A percentile compares a stretch with the other conserved stretches of the same genome.
Conservation (phyloP, 179 eudicot species). For the Beta macrorhiza region DNA sequence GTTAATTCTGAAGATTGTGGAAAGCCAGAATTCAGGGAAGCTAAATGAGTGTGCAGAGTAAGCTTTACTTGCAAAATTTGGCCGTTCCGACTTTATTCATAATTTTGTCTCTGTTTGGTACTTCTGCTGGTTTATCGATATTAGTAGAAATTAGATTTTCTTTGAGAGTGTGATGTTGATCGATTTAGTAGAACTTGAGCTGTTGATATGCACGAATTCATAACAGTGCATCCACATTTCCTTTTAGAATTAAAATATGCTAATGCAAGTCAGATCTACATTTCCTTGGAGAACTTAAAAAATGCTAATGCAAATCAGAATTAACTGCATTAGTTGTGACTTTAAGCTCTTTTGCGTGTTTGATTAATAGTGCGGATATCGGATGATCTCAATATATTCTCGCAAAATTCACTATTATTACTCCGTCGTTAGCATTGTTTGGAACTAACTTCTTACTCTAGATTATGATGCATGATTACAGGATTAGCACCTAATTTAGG, state of each 20-base stretch:
- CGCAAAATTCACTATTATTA: no score
- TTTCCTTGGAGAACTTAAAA: no score
- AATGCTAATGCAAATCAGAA: background rate
- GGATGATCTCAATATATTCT: background rate
- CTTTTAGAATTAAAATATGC: no score
- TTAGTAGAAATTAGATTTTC: background rate
- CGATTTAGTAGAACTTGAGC: no score
- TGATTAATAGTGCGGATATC: background rate
- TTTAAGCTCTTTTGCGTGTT: background rate
- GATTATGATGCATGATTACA: background rate
- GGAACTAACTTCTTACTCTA: background rate
- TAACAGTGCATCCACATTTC: no score
- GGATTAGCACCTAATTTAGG: background rate
- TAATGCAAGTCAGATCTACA: no score
- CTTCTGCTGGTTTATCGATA: background rate
- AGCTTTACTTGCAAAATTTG: constrained; percentile 26
- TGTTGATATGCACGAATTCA: no score
- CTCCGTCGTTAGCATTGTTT: background rate
- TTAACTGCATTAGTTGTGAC: background rate
- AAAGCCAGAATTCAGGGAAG: constrained; percentile 92
- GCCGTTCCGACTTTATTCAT: background rate
- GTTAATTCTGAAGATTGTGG: constrained; percentile 91
- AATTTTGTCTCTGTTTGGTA: no score
- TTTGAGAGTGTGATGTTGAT: no score
- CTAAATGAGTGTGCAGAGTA: constrained; percentile 96